Conservation (phyloP, 192 early-diverging fungal species). For the Tieghemiomyces parasiticus region DNA sequence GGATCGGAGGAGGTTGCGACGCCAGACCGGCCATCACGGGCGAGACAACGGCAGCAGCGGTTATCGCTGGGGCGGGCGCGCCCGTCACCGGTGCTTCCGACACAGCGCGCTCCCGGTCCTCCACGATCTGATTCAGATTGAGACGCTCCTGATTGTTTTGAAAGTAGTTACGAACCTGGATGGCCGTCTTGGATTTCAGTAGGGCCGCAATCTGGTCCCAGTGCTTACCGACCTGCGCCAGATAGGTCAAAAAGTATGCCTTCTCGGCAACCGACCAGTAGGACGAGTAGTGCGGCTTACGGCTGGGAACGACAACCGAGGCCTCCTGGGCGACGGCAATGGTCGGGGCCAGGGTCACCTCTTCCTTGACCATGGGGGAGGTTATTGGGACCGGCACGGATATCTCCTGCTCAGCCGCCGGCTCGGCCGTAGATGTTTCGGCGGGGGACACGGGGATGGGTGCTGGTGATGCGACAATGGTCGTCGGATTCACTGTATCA, state of each 20-base stretch:
- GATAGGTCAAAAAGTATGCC: conserved; percentile 46
- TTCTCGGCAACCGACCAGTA: conserved; percentile 83
- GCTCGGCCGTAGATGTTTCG: neutral
- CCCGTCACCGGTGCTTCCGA: conserved; percentile 14
- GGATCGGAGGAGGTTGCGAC: neutral
- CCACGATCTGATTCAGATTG: conserved; percentile 26
- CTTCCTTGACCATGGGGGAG: no score
- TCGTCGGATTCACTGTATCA: neutral
- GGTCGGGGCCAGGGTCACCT: neutral
- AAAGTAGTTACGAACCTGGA: conserved; percentile 76
- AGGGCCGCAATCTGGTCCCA: conserved; percentile 61
- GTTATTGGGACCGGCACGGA: no score
- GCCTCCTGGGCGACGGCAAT: neutral
- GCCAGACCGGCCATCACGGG: neutral
- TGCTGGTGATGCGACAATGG: no score
- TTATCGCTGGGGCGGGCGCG: conserved; percentile 13
- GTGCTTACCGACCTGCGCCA: conserved; percentile 47
- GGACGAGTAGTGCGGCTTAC: conserved; percentile 39
- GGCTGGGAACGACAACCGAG: neutral
- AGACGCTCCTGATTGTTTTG: conserved; percentile 40
- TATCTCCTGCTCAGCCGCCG: no score
- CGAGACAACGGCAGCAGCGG: neutral
- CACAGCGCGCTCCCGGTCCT: conserved; percentile 23
- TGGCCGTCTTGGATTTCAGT: conserved; percentile 61
- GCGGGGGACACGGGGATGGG: no score